Percentiles rank a stretch among this genome's conserved stretches.
Evolutionary conservation across 1,284 basidiomycete species (phyloP).

Genomic region (Pseudozyma hubeiensis): DNA sequence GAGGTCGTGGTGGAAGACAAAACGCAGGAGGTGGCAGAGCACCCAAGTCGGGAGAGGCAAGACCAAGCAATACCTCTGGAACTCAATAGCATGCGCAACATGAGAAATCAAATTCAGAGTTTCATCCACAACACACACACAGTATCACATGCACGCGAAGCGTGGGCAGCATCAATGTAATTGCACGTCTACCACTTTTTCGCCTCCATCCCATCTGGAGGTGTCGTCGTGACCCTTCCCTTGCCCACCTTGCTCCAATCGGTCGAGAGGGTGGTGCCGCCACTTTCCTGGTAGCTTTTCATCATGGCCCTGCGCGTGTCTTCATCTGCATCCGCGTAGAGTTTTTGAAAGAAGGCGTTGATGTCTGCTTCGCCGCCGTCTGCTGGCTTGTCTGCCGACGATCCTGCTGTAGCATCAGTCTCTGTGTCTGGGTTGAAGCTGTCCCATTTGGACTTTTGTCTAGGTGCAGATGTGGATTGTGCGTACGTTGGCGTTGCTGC

Average conservation of each 20-base stretch:
- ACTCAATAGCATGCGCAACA: slow-evolving; percentile 7
- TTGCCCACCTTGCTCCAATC: slow-evolving; percentile 66
- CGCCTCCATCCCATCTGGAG: slow-evolving; percentile 65
- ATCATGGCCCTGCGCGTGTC: slow-evolving; percentile 67
- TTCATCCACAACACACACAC: neutral
- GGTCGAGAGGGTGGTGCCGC: slow-evolving; percentile 64
- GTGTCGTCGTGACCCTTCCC: slow-evolving; percentile 32
- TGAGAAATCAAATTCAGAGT: neutral
- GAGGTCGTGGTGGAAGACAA: slow-evolving; percentile 10
- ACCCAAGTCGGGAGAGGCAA: slow-evolving; percentile 4
- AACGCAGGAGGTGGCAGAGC: slow-evolving; percentile 4
- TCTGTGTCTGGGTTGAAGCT: slow-evolving; percentile 50
- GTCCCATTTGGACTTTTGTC: slow-evolving; percentile 62
- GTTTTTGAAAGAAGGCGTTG: slow-evolving; percentile 64
- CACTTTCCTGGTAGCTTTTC: slow-evolving; percentile 65
- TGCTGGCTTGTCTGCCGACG: slow-evolving; percentile 9
- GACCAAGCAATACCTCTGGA: neutral
- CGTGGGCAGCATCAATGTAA: neutral
- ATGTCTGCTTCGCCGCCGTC: slow-evolving; percentile 50
- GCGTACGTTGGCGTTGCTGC: slow-evolving; percentile 23
- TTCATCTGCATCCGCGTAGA: slow-evolving; percentile 65
- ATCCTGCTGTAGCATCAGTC: slow-evolving; percentile 15
- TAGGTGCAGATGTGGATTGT: slow-evolving; percentile 10
- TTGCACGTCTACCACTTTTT: slow-evolving; percentile 42
- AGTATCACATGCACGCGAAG: neutral